phyloP scores from a whole-genome alignment of 371 early-diverging fungal species.

The Mycotypha africana region DNA sequence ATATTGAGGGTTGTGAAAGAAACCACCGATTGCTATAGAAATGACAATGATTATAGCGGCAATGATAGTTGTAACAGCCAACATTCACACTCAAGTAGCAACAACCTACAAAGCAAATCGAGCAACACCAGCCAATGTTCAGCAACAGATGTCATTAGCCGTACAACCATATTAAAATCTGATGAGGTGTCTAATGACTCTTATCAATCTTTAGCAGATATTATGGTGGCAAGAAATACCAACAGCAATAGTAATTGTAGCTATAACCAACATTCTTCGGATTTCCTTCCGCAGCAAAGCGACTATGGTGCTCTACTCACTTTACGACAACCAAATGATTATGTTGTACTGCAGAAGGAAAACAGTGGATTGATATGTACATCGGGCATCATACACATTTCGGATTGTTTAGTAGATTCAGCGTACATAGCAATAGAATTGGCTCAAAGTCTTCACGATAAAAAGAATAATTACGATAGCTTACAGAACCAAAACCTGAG shows the following conservation, averaged over 20 bases:
- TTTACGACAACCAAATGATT: too few relatives aligned
- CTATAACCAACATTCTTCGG: too few relatives aligned
- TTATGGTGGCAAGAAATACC: slow-evolving; percentile 2
- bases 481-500: too few relatives aligned
- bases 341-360: too few relatives aligned
- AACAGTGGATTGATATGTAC: too few relatives aligned
- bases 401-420: slow-evolving; percentile 17
- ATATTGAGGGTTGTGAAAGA: too few relatives aligned
- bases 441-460: slow-evolving; percentile 14
- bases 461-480: slow-evolving; percentile 4
- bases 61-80: not conserved
- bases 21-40: not conserved
- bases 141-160: too few relatives aligned
- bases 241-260: not conserved
- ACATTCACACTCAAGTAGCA: not conserved
- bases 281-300: too few relatives aligned
- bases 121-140: not conserved
- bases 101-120: not conserved
- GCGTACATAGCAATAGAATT: slow-evolving; percentile 21
- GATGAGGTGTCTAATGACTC: slow-evolving; percentile 10
- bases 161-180: too few relatives aligned
- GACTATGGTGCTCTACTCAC: too few relatives aligned
- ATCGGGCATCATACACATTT: slow-evolving; percentile 11
- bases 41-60: too few relatives aligned
- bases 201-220: slow-evolving; percentile 35